Evolutionary conservation across 2,329 filamentous ascomycete genomes (phyloP).

Genomic region (Passalora sequoiae): DNA sequence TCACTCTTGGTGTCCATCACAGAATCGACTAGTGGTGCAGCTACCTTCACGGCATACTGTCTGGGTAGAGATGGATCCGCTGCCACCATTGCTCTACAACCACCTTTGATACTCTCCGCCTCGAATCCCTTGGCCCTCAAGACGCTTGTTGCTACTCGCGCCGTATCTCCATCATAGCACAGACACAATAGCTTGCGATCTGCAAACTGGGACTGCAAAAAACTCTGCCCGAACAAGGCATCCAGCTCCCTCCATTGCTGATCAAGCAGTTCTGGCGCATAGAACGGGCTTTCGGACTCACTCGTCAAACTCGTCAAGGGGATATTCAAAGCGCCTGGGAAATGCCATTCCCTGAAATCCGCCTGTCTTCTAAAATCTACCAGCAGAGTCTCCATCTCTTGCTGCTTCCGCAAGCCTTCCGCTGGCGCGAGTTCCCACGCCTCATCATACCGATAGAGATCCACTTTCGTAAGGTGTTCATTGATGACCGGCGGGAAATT

Average conservation of each 20-base stretch:
- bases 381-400: constrained; percentile 12
- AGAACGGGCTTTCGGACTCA: constrained; percentile 44
- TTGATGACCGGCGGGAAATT: constrained; percentile 50
- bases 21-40: background rate
- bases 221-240: constrained; percentile 33
- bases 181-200: constrained; percentile 43
- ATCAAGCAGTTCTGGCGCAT: constrained; percentile 40
- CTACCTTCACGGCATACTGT: background rate
- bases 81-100: constrained; percentile 5
- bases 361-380: constrained; percentile 22
- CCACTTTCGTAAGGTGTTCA: constrained; percentile 46
- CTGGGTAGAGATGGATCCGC: background rate
- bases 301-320: constrained; percentile 38
- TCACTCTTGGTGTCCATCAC: background rate
- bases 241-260: constrained; percentile 48
- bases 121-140: constrained; percentile 45
- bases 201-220: constrained; percentile 23
- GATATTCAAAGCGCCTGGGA: constrained; percentile 8
- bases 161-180: constrained; percentile 53
- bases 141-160: constrained; percentile 51
- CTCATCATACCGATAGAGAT: constrained; percentile 53
- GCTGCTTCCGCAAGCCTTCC: constrained; percentile 31
- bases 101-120: constrained; percentile 13
- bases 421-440: constrained; percentile 48
- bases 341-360: constrained; percentile 4